Evolutionary conservation across 192 early-diverging fungal genomes (phyloP).

Genomic region (Oehlia diaphana): DNA sequence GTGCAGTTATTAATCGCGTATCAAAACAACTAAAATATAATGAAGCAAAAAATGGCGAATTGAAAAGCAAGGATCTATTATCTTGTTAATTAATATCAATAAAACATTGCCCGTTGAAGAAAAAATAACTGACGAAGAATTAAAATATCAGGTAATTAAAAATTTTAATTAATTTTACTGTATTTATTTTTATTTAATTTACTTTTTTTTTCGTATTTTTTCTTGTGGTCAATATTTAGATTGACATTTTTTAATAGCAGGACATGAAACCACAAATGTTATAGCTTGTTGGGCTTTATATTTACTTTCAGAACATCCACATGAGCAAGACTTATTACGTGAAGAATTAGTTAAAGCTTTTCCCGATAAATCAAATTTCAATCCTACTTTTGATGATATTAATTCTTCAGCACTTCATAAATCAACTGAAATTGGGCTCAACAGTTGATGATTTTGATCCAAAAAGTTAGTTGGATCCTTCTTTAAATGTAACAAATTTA

Average conservation of each 20-base stretch:
- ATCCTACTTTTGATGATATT: no score
- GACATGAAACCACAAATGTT: slow-evolving; percentile 60
- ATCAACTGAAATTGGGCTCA: no score
- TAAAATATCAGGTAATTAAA: slow-evolving; percentile 40
- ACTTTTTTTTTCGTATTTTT: no score
- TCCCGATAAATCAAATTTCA: no score
- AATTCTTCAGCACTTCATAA: no score
- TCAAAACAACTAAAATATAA: slow-evolving; percentile 39
- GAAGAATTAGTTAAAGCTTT: no score
- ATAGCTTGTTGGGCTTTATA: not conserved
- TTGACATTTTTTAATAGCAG: slow-evolving; percentile 35
- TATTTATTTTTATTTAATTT: no score
- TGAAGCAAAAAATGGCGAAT: slow-evolving; percentile 21
- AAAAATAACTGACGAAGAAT: slow-evolving; percentile 44
- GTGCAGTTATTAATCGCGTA: slow-evolving; percentile 35
- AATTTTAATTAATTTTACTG: no score
- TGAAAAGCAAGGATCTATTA: slow-evolving; percentile 43
- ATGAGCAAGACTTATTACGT: no score
- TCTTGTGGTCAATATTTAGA: not conserved
- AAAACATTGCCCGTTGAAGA: slow-evolving; percentile 40
- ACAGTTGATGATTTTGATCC: no score
- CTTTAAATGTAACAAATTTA: slow-evolving; percentile 24
- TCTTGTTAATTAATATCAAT: slow-evolving; percentile 43
- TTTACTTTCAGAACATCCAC: no score
- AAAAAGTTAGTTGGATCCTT: slow-evolving; percentile 48